These are phyloP conservation scores for Trichoderma asperellum DNA, from an alignment of 2,329 filamentous ascomycete genomes.

Conservation along the genomic window DNA sequence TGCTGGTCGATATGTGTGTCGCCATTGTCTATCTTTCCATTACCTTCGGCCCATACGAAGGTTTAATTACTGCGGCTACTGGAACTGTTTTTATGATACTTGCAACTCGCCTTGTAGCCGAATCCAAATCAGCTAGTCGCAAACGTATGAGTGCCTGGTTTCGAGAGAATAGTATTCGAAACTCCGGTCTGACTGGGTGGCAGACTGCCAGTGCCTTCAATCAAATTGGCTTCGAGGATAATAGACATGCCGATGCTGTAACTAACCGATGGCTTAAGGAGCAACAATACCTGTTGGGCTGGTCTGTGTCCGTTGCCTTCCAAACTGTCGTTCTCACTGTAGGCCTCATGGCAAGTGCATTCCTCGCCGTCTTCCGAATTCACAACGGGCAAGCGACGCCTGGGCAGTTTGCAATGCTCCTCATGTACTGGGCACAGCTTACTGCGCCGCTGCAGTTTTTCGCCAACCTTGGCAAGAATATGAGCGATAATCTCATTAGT, in stretches of 20 bases:
- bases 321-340: slow-evolving; percentile 68
- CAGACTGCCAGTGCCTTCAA: slow-evolving; percentile 64
- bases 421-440: slow-evolving; percentile 76
- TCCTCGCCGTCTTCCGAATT: slow-evolving; percentile 67
- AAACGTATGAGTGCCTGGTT: slow-evolving; percentile 58
- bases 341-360: slow-evolving; percentile 67
- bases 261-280: slow-evolving; percentile 45
- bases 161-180: slow-evolving; percentile 59
- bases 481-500: slow-evolving; percentile 61
- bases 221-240: slow-evolving; percentile 60
- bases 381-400: slow-evolving; percentile 62
- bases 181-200: slow-evolving; percentile 62
- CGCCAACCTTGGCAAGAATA: slow-evolving; percentile 57
- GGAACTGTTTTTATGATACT: slow-evolving; percentile 60
- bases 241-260: slow-evolving; percentile 57
- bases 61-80: slow-evolving; percentile 63
- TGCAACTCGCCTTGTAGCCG: slow-evolving; percentile 55
- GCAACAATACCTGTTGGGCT: slow-evolving; percentile 47
- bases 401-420: slow-evolving; percentile 70
- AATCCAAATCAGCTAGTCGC: slow-evolving; percentile 54
- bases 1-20: slow-evolving; percentile 62
- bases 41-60: slow-evolving; percentile 64
- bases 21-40: slow-evolving; percentile 64
- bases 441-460: slow-evolving; percentile 74
- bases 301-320: slow-evolving; percentile 57